phyloP scores from a whole-genome alignment of 345 rosid genomes.

The Eucalyptus leucophloia region DNA sequence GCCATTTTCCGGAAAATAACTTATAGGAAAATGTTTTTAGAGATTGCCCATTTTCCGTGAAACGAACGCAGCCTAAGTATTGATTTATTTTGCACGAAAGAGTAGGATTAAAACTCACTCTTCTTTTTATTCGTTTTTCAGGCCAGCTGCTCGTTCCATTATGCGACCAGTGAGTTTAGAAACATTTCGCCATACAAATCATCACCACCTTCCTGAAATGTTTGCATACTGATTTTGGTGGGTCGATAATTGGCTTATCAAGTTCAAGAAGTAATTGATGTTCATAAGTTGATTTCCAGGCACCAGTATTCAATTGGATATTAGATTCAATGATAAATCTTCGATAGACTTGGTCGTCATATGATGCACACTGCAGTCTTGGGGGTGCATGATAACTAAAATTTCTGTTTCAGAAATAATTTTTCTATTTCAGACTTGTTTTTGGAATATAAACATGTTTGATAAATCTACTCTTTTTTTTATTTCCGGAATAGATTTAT shows the following conservation, averaged over 20 bases:
- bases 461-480: no score
- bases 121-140: not conserved
- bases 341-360: not conserved
- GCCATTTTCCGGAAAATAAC: no score
- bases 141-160: not conserved
- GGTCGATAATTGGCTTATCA: not conserved
- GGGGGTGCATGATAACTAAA: no score
- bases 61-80: no score
- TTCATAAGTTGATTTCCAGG: not conserved
- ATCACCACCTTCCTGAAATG: not conserved
- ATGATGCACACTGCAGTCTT: not conserved
- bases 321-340: not conserved
- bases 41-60: no score
- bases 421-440: no score
- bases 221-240: not conserved
- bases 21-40: no score
- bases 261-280: not conserved
- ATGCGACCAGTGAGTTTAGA: not conserved
- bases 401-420: no score
- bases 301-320: not conserved
- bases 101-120: not conserved
- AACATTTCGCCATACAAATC: not conserved
- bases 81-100: not conserved
- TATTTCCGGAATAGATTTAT: no score
- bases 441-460: no score